Conservation (phyloP, 1,284 basidiomycete species). For the Papiliotrema flavescens region DNA sequence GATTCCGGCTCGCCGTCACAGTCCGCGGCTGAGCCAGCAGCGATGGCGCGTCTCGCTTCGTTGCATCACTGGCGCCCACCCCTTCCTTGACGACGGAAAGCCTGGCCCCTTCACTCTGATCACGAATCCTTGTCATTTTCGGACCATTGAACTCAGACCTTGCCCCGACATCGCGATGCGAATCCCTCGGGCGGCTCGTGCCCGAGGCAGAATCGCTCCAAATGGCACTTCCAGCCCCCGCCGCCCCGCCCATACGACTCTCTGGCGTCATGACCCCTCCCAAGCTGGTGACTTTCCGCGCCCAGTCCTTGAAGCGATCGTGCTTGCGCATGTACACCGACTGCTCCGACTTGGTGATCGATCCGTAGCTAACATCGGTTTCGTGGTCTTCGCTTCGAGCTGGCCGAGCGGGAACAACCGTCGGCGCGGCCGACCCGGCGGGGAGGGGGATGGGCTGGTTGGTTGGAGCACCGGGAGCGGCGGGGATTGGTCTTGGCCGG, state of each 20-base stretch:
- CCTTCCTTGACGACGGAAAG: too few species aligned
- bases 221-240: constrained; percentile 3
- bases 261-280: background rate
- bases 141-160: too few species aligned
- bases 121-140: too few species aligned
- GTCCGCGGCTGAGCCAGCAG: too few species aligned
- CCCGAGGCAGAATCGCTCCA: background rate
- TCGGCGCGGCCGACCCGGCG: background rate
- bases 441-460: background rate
- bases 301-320: constrained; percentile 2
- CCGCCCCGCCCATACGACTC: background rate
- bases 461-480: background rate
- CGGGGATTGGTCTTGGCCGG: background rate
- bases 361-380: constrained; percentile 2
- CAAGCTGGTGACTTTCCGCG: background rate
- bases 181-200: too few species aligned
- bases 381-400: background rate
- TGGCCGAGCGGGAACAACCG: background rate
- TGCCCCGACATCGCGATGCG: too few species aligned
- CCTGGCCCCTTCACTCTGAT: too few species aligned
- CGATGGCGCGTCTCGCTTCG: too few species aligned
- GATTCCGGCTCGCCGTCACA: too few species aligned
- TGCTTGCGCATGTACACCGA: background rate
- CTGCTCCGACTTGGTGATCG: background rate
- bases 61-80: too few species aligned